Evolutionary conservation across 176 grass and related monocot genomes (phyloP), one percentile per base, ranked within the genome.

Genomic region (Bonia amplexicaulis): DNA sequence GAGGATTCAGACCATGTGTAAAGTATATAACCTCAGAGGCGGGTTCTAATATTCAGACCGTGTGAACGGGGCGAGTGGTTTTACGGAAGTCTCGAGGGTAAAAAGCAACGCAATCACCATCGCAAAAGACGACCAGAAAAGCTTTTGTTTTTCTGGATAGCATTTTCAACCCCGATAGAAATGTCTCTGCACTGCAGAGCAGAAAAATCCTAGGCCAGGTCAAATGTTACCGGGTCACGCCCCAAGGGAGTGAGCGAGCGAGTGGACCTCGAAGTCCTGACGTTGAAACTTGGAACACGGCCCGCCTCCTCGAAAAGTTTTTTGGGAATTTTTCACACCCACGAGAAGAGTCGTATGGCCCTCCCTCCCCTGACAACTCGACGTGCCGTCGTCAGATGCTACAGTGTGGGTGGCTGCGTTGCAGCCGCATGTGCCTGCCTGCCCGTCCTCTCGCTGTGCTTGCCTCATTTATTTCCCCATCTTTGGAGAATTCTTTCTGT

Each of bases 41-140:
- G 46, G 20, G 19, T n/a, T n/a, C n/a, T n/a, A n/a, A n/a, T n/a
- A n/a, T n/a, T n/a, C n/a, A n/a, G n/a, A n/a, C n/a, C n/a, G n/a
- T n/a, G 79, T 82, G 85, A 87, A 87, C 52, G 85, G 85, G 26
- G 14, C 27, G 0, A 7, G 25, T 48, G 39, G 13, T 37, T 81
- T 68, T 35, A 23, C 59, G 26, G 12, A 81, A 68, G 48, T 81
- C 13, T 47, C 70, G 47, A 10, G 25, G 14, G 37, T 31, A 17
- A 33, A 86, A 87, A 60, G 71, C 64, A 48, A 81, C 40, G 35
- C 49, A 6, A 69, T 87, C 62, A 58, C 71, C 35, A 25, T 76
- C 71, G 62, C 62, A 40, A 69, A 73, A 68, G 71, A 55, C 40
- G 70, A n/a, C 9, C 20, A 9, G 23, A 81, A 1, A 6, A 6